Base-by-base conservation (phyloP, 306 rosid genomes). In the Alnus rubra region DNA sequence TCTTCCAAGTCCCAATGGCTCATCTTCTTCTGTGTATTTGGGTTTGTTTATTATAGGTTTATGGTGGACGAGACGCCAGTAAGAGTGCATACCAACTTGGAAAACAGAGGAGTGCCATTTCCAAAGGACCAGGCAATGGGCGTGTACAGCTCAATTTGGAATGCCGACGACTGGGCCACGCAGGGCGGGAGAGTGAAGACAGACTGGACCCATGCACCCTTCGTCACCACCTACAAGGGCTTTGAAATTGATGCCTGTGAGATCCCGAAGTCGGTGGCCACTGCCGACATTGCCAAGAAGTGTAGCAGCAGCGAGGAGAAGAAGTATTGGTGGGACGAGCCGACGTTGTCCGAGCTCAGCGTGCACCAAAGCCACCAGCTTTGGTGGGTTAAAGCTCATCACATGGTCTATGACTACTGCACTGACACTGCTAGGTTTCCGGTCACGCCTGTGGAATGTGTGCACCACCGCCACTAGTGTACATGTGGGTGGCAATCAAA, bases 91-190 rank as follows among this genome's bases (percentile, higher is more conserved):
- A 82, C 88, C 60, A 93, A 93, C 81, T 71, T 96, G 86, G 99
- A 96, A 51, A 87, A 84, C 84, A 93, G 84, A 15, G 99, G 99
- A 1, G 65, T 96, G 11, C 90, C 99, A 0, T 93, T 82, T 70
- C 98, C 98, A 0, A 85, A 88, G 35, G 98, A 96, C 82, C 99
- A 96, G 69, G 80, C 98, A 1, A 96, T 96, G 98, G 98, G 99
- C 0, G 93, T 96, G 1, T 92, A 91, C 82, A 93, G 99, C 71
- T 96, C 99, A 0, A 90, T 96, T 30, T 96, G 98, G 99, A 96
- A 93, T 16, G 99, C 97, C 0, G 99, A 96, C 15, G 98, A 96
- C 63, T 96, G 98, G 99, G 99, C 98, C n/a, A 96, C 99, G 0
- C 98, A 96, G n/a, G 99, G 99, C 1, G 99, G 99, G 12, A 81